These are phyloP conservation scores for Mimosa bimucronata DNA, from an alignment of 306 rosid genomes.

Conservation along the genomic window DNA sequence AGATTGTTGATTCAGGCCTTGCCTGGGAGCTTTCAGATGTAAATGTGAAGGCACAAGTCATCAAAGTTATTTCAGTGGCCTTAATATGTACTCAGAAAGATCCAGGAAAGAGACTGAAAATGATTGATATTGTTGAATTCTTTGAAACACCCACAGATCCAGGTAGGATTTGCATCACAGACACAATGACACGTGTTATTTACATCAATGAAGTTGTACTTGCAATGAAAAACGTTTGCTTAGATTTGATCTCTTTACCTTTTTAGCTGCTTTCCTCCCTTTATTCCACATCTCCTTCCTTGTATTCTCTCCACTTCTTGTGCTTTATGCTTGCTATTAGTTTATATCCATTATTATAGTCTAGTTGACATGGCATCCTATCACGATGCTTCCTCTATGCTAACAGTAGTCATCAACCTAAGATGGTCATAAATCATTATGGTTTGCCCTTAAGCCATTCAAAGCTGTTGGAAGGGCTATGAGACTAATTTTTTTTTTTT, in stretches of 20 bases:
- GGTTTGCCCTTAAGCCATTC: neutral
- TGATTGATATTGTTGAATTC: neutral
- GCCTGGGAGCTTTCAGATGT: neutral
- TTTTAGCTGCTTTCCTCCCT: neutral
- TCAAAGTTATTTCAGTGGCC: neutral
- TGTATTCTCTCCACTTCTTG: neutral
- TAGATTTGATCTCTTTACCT: neutral
- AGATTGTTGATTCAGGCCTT: neutral
- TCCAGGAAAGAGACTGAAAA: neutral
- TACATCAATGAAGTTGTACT: neutral
- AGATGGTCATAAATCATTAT: neutral
- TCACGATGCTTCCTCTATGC: neutral
- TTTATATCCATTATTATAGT: neutral
- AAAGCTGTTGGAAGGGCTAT: neutral
- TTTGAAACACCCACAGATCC: neutral
- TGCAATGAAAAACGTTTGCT: neutral
- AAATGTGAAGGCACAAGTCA: neutral
- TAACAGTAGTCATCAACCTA: neutral
- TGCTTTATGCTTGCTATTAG: neutral
- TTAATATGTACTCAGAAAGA: neutral
- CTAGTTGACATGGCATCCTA: neutral
- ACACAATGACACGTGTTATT: neutral
- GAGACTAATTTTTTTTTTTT: neutral
- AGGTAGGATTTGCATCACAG: neutral
- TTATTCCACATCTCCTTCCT: neutral